Evolutionary conservation across 2,329 filamentous ascomycete species (phyloP).

Genomic region (Colletotrichum neosansevieriae): DNA sequence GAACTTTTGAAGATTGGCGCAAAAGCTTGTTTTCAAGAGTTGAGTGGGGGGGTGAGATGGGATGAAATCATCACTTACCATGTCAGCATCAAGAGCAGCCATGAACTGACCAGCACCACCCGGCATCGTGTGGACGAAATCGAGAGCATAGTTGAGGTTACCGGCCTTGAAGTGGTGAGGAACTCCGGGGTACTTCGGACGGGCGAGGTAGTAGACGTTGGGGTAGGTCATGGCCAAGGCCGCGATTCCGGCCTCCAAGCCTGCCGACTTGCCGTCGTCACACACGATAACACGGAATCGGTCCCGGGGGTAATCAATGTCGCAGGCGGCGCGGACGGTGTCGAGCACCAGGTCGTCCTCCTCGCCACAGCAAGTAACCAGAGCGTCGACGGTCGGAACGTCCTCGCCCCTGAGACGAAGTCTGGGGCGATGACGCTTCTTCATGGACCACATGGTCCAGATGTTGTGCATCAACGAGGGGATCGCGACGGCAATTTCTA

Average conservation of each 20-base stretch:
- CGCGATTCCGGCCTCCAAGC: constrained; percentile 55
- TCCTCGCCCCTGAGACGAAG: constrained; percentile 61
- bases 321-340: constrained; percentile 66
- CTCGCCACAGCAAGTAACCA: constrained; percentile 70
- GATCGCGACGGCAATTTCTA: constrained; percentile 65
- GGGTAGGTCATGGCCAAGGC: constrained; percentile 54
- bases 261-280: constrained; percentile 64
- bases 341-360: constrained; percentile 67
- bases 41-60: background rate
- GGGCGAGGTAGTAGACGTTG: constrained; percentile 66
- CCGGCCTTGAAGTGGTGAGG: constrained; percentile 73
- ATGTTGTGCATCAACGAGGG: constrained; percentile 68
- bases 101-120: constrained; percentile 69
- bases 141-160: constrained; percentile 71
- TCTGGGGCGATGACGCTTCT: constrained; percentile 65
- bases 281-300: constrained; percentile 66
- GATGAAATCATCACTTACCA: constrained; percentile 54
- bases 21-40: constrained; percentile 26
- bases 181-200: constrained; percentile 60
- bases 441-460: constrained; percentile 69
- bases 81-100: constrained; percentile 75
- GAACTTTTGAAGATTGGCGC: background rate
- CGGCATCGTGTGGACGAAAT: constrained; percentile 61
- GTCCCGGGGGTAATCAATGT: constrained; percentile 65
- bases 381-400: constrained; percentile 67